These are phyloP conservation scores for Bifiguratus adelaidae DNA, from an alignment of 192 early-diverging fungal species.

Conservation along the genomic window DNA sequence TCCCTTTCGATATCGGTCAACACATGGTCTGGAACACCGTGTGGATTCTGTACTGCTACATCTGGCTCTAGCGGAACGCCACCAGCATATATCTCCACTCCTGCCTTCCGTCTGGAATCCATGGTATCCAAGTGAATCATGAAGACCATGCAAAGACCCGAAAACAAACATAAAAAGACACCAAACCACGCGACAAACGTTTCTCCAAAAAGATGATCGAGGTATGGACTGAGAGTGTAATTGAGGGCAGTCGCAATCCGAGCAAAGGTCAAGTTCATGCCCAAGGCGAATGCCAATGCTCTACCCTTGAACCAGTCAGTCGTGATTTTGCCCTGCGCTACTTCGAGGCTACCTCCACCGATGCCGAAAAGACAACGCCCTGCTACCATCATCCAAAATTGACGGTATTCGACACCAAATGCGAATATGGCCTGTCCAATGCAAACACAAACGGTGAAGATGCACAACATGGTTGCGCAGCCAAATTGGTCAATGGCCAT, in stretches of 20 bases:
- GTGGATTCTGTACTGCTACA: no score
- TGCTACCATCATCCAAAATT: slow-evolving; percentile 31
- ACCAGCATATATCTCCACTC: slow-evolving; percentile 20
- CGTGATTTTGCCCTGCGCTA: slow-evolving; percentile 43
- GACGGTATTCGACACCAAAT: slow-evolving; percentile 31
- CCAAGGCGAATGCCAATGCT: slow-evolving; percentile 48
- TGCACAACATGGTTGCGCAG: slow-evolving; percentile 29
- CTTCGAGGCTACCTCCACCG: slow-evolving; percentile 51
- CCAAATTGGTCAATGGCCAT: slow-evolving; percentile 43
- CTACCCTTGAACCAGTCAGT: slow-evolving; percentile 49
- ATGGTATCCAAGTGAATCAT: slow-evolving; percentile 33
- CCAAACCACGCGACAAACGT: slow-evolving; percentile 42
- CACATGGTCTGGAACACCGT: not conserved
- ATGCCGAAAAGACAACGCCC: slow-evolving; percentile 55
- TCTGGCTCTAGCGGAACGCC: no score
- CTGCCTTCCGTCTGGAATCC: slow-evolving; percentile 26
- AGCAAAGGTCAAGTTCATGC: slow-evolving; percentile 36
- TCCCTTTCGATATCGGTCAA: not conserved
- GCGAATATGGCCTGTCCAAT: slow-evolving; percentile 51
- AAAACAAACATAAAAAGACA: slow-evolving; percentile 25
- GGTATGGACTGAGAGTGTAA: slow-evolving; percentile 43
- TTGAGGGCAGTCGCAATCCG: slow-evolving; percentile 44
- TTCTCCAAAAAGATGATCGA: slow-evolving; percentile 21
- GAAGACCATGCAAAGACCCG: slow-evolving; percentile 20
- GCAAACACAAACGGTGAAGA: slow-evolving; percentile 34